Evolutionary conservation across 805 yeast genomes (phyloP), one percentile per base, ranked within the genome.

Genomic region (Zygotorulaspora sp.): DNA sequence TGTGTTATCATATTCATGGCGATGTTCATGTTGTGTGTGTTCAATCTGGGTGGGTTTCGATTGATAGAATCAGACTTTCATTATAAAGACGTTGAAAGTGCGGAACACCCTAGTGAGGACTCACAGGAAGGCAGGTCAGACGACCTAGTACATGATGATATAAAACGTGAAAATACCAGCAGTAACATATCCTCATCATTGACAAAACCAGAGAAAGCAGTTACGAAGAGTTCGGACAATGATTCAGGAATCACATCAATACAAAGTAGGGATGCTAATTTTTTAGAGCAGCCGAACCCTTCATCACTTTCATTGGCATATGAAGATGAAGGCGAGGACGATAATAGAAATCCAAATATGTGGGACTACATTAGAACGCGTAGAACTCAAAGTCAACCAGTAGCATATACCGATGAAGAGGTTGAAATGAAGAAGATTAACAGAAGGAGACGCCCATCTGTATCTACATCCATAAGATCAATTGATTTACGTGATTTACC

Each of bases 1-100:
- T 85, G 83, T 60, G 81, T 84, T 14, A 81, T 88, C 52, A 80
- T 88, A 22, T 83, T 82, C 50, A 67, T 81, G 30, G 81, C 86
- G 3, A 70, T 81, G 22, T 85, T 83, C 61, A 63, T 77, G 40
- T 58, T 80, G 28, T 65, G 72, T 54, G 75, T 85, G 12, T 88
- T 88, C 64, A 82, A 84, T 50, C 57, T 82, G 25, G 96, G 96
- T 7, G 78, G 85, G 1, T 81, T 78, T 51, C 69, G 77, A 46
- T 62, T 88, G 38, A 70, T 87, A 16, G 83, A 77, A 39, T 67
- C 72, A 62, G 97, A 88, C 58, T 83, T 86, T 54, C 58, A 48
- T 12, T 52, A 51, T 26, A 26, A 45, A 16, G 59, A 57, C 19
- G 53, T 53, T 31, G 61, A 57, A 32, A 49, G 38, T 20, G 47